These are phyloP conservation scores for Boehmeria nivea DNA, from an alignment of 306 rosid genomes.

Conservation along the genomic window DNA sequence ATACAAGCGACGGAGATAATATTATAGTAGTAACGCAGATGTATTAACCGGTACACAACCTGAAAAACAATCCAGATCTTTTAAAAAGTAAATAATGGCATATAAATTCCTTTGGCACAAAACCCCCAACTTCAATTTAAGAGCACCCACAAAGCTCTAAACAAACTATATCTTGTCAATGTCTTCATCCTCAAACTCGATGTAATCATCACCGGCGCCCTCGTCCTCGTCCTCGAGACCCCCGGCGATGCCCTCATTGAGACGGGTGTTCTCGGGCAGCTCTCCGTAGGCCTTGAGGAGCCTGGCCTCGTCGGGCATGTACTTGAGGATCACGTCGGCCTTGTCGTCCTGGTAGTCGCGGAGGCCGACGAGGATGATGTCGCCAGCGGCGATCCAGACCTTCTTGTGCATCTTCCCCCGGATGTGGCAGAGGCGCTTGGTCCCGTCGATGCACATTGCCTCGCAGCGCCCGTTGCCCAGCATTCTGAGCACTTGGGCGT, in stretches of 20 bases:
- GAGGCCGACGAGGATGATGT: slow-evolving; percentile 55
- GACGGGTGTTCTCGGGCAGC: slow-evolving; percentile 44
- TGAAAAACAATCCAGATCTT: too few species aligned
- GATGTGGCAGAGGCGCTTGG: slow-evolving; percentile 51
- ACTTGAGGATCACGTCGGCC: slow-evolving; percentile 62
- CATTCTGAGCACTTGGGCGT: slow-evolving; percentile 52
- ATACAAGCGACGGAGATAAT: too few species aligned
- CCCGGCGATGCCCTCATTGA: slow-evolving; percentile 48
- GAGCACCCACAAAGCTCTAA: too few species aligned
- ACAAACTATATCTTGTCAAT: slow-evolving; percentile 35
- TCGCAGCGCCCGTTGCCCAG: slow-evolving; percentile 55
- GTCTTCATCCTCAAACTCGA: slow-evolving; percentile 59
- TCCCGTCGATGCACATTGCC: slow-evolving; percentile 56
- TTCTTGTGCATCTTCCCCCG: slow-evolving; percentile 66
- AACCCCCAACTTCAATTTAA: too few species aligned
- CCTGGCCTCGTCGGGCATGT: slow-evolving; percentile 60
- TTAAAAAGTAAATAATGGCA: too few species aligned
- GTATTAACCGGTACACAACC: too few species aligned
- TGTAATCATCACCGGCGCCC: slow-evolving; percentile 31
- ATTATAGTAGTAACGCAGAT: too few species aligned
- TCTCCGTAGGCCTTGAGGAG: slow-evolving; percentile 65
- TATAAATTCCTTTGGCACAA: too few species aligned
- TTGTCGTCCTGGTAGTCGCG: slow-evolving; percentile 59
- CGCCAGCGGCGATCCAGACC: slow-evolving; percentile 64
- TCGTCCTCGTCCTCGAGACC: slow-evolving; percentile 57